Evolutionary conservation across 108 stramenopile species (phyloP).

Genomic region (Nitzschia sp.): DNA sequence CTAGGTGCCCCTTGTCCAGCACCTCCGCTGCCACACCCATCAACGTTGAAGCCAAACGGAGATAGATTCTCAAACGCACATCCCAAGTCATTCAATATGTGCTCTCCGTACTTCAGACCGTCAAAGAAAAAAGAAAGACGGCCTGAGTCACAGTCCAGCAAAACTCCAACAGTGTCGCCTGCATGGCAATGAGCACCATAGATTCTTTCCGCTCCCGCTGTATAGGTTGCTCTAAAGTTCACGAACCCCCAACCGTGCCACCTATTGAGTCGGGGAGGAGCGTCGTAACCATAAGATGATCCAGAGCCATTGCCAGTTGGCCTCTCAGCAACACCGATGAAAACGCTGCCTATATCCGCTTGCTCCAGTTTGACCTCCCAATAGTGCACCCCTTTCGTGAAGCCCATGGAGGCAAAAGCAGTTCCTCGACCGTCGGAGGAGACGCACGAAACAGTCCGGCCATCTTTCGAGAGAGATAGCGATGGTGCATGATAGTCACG

Average conservation of each 20-base stretch:
- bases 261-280: slow-evolving; percentile 60
- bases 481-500: slow-evolving; percentile 68
- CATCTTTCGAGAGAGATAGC: slow-evolving; percentile 66
- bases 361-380: slow-evolving; percentile 95
- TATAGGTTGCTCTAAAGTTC: slow-evolving; percentile 90
- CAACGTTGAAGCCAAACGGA: slow-evolving; percentile 86
- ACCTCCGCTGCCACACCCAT: slow-evolving; percentile 85
- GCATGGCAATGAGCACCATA: slow-evolving; percentile 90
- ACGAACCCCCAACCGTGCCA: slow-evolving; percentile 94
- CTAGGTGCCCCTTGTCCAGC: slow-evolving; percentile 85
- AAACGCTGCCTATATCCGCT: slow-evolving; percentile 90
- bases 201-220: slow-evolving; percentile 85
- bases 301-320: slow-evolving; percentile 61
- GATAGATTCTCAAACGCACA: slow-evolving; percentile 92
- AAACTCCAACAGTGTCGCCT: slow-evolving; percentile 93
- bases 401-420: slow-evolving; percentile 77
- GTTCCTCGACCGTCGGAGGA: slow-evolving; percentile 74
- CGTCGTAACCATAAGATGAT: slow-evolving; percentile 49
- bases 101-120: slow-evolving; percentile 95
- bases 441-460: slow-evolving; percentile 66
- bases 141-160: slow-evolving; percentile 94
- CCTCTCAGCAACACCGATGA: slow-evolving; percentile 93
- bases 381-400: slow-evolving; percentile 92
- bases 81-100: slow-evolving; percentile 93
- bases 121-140: slow-evolving; percentile 93